Evolutionary conservation across 1,284 basidiomycete species (phyloP), one percentile per base, ranked within the genome.

Genomic region (Cryptococcus sp.): DNA sequence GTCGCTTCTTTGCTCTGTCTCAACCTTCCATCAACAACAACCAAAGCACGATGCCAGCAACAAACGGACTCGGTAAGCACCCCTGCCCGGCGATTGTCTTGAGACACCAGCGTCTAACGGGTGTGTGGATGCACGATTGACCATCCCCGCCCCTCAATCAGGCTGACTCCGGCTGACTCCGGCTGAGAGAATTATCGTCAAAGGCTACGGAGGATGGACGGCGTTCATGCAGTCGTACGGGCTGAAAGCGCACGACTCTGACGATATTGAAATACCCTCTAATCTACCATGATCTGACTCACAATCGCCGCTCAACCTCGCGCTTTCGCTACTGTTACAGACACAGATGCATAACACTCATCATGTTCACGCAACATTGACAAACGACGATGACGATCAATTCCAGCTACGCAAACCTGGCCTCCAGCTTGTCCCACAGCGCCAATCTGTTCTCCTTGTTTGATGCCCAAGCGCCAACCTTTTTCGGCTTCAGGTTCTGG

Each of bases 151-250:
- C 47, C 20, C 53, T 60, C 25, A 22, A 35, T n/a, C 48, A 53
- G 8, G 58, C 53, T 44, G 58, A 55, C 46, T n/a, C 48, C 58
- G 8, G 58, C 53, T 44, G 58, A 55, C 46, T n/a, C 48, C 58
- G 8, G 58, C 53, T 44, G 58, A 55, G 27, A 41, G 45, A 17
- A 31, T 16, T 15, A 31, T 66, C n/a, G 54, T 66, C 47, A 60
- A 64, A 48, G 41, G 47, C 4, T 62, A 56, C 46, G 66, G 66
- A 19, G 62, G 56, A 25, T 68, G 64, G 64, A 68, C 66, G 15
- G 50, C 31, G 31, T 68, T 68, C 46, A 61, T 58, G 47, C 47
- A 45, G n/a, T 39, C 62, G 11, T 62, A 56, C 42, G 64, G 60
- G 15, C 60, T 66, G 54, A 64, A 66, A 50, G 64, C 66, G 1